Base-by-base conservation (phyloP, 2,329 filamentous ascomycete genomes). In the Colletotrichum cereale region DNA sequence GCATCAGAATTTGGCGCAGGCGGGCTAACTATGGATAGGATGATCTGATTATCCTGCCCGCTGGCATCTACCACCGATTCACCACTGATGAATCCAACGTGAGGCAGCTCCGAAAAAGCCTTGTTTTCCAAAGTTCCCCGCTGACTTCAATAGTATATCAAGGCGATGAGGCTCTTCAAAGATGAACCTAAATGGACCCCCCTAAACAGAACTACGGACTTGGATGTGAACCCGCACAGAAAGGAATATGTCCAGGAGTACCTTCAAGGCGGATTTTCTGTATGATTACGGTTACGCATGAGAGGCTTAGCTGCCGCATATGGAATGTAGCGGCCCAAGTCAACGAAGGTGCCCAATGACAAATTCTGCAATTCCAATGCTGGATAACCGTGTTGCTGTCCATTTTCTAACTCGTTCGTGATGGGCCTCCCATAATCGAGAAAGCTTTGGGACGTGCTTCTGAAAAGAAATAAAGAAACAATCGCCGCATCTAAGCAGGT, bases 151-250 rank as follows among this genome's bases (percentile, higher is more conserved):
- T 76, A 98, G 95, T 98, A 96, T 79, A 94, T 97, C 75, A 93
- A 97, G 79, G 96, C 96, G 18, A 96, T 98, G 94, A 89, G 96
- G 68, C 86, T 99, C 62, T 99, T 98, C 89, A 95, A 98, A 85
- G 96, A 98, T 75, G 95, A 98, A 83, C 96, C 96, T 42, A 98
- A 98, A 84, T 99, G 96, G 96, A 98, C 95, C 44, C 93, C 96
- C 18, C 83, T 99, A 75, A 97, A 97, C 84, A 90, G 96, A 67
- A 90, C 88, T 8, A 83, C 85, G 5, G 92, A 96, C 60, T 88
- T 97, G 53, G 94, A 98, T 79, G 80, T 80, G 71, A 99, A 98
- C 82, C 83, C 87, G 63, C 93, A 91, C 80, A 90, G 96, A 70
- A 89, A 94, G 86, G 89, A 90, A 60, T 99, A 99, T 78, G 84